These are phyloP conservation scores for Fusarium guadeloupense DNA, from an alignment of 2,329 filamentous ascomycete genomes.

Conservation along the genomic window DNA sequence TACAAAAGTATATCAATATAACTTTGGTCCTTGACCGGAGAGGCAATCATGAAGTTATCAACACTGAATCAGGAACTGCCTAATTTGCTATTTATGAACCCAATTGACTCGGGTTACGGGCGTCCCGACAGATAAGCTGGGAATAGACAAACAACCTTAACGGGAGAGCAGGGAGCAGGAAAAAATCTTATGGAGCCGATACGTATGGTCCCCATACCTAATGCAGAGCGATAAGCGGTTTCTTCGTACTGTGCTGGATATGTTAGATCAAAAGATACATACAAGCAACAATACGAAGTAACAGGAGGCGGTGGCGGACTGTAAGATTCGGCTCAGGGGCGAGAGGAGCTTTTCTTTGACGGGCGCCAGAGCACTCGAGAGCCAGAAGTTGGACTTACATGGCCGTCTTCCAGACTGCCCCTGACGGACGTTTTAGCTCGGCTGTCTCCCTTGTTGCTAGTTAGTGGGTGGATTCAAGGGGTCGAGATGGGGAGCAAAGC, in stretches of 20 bases:
- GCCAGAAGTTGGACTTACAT: background rate
- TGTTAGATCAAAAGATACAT: background rate
- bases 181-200: constrained; percentile 23
- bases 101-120: constrained; percentile 31
- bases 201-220: too few relatives aligned
- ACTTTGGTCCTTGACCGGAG: background rate
- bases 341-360: constrained; percentile 16
- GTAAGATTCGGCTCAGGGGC: constrained; percentile 41
- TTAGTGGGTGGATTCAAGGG: constrained; percentile 36
- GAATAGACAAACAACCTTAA: constrained; percentile 15
- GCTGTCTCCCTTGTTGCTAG: constrained; percentile 37
- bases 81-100: background rate
- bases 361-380: constrained; percentile 17
- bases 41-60: constrained; percentile 3
- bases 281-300: constrained; percentile 28
- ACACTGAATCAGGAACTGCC: background rate
- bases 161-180: constrained; percentile 7
- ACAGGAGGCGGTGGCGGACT: constrained; percentile 42
- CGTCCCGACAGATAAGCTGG: constrained; percentile 37
- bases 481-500: constrained; percentile 23
- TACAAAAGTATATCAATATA: background rate
- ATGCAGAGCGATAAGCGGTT: constrained; percentile 25
- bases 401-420: constrained; percentile 16
- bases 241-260: constrained; percentile 34
- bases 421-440: constrained; percentile 40